Conservation (phyloP, 2,329 filamentous ascomycete species). For the Colletotrichum caudatum region DNA sequence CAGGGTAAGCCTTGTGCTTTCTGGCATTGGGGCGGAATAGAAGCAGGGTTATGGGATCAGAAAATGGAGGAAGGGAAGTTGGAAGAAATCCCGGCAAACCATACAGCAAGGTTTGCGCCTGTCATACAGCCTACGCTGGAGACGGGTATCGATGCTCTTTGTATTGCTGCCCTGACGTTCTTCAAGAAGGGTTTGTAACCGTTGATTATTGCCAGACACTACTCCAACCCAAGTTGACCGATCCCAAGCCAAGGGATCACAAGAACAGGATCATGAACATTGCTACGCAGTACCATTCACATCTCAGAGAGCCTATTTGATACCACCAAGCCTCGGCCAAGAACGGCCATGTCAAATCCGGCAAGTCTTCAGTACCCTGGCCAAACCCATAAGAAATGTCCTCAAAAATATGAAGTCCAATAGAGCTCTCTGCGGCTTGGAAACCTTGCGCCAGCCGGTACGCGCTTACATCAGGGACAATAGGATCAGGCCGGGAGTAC, state of each 20-base stretch:
- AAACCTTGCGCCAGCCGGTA: constrained; percentile 43
- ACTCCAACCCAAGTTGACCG: not conserved
- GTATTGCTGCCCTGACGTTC: constrained; percentile 42
- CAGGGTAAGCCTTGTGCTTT: constrained; percentile 43
- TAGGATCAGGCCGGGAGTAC: constrained; percentile 42
- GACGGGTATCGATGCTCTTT: constrained; percentile 44
- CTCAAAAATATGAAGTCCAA: constrained; percentile 44
- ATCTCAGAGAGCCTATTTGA: constrained; percentile 23
- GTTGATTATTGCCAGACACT: no score
- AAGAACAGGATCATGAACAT: no score
- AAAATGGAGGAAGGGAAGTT: constrained; percentile 37
- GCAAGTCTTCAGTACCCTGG: constrained; percentile 41
- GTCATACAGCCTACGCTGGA: constrained; percentile 44
- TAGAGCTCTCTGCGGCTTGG: constrained; percentile 32
- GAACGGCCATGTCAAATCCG: constrained; percentile 41
- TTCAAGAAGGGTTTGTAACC: constrained; percentile 15
- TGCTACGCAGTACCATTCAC: not conserved
- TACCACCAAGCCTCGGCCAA: constrained; percentile 43
- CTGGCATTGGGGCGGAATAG: constrained; percentile 43
- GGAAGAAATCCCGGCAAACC: constrained; percentile 45
- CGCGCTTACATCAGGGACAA: constrained; percentile 44
- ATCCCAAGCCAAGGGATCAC: not conserved
- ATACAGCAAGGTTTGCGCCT: constrained; percentile 46
- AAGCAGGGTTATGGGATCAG: constrained; percentile 41
- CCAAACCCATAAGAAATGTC: constrained; percentile 44